Conservation (phyloP, 768 basidiomycete species). For the Amanita subjunquillea region DNA sequence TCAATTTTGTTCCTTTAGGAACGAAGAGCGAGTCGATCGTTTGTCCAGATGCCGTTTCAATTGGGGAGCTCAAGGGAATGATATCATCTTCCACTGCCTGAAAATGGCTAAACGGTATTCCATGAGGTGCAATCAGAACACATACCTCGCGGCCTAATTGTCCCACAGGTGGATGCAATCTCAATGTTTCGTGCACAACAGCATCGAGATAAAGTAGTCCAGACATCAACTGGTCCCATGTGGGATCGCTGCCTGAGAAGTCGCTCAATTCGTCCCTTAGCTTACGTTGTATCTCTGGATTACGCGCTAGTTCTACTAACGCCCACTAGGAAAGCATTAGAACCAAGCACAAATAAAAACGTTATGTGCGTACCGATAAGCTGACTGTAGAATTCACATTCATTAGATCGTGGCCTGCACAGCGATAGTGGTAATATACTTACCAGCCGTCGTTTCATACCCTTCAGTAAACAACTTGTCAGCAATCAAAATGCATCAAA, state of each 20-base stretch:
- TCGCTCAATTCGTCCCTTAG: slow-evolving; percentile 12
- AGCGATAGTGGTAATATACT: slow-evolving; percentile 7
- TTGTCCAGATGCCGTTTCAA: slow-evolving; percentile 18
- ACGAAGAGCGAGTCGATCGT: slow-evolving; percentile 20
- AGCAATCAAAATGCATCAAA: not conserved
- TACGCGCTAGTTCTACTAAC: slow-evolving; percentile 13
- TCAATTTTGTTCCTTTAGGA: slow-evolving; percentile 24
- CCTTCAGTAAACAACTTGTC: not conserved
- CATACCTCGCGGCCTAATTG: slow-evolving; percentile 22
- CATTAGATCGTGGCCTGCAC: not conserved
- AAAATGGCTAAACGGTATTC: not conserved
- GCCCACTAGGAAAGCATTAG: slow-evolving; percentile 10
- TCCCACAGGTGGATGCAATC: slow-evolving; percentile 23
- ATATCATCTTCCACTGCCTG: slow-evolving; percentile 29
- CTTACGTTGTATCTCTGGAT: slow-evolving; percentile 10
- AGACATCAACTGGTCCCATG: slow-evolving; percentile 30
- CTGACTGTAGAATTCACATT: not conserved
- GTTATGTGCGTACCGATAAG: not conserved
- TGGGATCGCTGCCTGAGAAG: slow-evolving; percentile 18
- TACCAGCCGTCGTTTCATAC: slow-evolving; percentile 17
- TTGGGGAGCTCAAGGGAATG: slow-evolving; percentile 24
- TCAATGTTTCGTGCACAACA: slow-evolving; percentile 26
- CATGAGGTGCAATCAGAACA: not conserved
- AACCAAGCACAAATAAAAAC: not conserved
- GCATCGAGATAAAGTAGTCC: slow-evolving; percentile 36